phyloP scores from a whole-genome alignment of 768 basidiomycete genomes.

The Suillus americanus region DNA sequence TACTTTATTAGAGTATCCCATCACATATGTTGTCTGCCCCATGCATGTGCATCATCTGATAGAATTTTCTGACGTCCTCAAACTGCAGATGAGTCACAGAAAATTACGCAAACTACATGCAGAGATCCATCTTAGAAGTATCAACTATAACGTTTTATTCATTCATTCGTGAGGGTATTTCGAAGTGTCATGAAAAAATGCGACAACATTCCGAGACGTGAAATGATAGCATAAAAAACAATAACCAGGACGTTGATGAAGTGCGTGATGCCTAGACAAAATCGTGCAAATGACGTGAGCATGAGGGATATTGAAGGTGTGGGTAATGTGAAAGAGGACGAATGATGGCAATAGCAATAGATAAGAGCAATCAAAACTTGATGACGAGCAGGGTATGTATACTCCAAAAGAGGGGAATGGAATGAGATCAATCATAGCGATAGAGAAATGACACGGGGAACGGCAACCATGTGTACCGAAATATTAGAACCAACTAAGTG shows the following conservation, averaged over 20 bases:
- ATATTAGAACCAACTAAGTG: constrained; percentile 13
- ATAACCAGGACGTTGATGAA: neutral
- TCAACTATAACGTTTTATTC: neutral
- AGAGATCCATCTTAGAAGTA: neutral
- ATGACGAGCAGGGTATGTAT: constrained; percentile 16
- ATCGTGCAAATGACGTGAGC: constrained; percentile 1
- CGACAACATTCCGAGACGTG: neutral
- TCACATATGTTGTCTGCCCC: neutral
- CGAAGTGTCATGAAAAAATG: neutral
- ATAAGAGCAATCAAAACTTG: constrained; percentile 33
- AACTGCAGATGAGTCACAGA: neutral
- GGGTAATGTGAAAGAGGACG: constrained; percentile 1
- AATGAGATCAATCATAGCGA: constrained; percentile 23
- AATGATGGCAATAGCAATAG: constrained; percentile 33
- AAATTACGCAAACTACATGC: neutral
- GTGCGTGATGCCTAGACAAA: constrained; percentile 4
- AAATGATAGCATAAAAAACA: neutral
- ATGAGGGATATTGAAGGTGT: neutral
- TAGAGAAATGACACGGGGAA: constrained; percentile 17
- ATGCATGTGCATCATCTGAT: too few relatives aligned
- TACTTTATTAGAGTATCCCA: neutral
- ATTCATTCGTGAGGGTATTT: neutral
- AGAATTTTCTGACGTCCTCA: neutral
- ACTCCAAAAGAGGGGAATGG: constrained; percentile 10
- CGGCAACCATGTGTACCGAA: constrained; percentile 6